These are phyloP conservation scores for Pseudocercospora macadamiae DNA, from an alignment of 2,329 filamentous ascomycete genomes.

Conservation along the genomic window DNA sequence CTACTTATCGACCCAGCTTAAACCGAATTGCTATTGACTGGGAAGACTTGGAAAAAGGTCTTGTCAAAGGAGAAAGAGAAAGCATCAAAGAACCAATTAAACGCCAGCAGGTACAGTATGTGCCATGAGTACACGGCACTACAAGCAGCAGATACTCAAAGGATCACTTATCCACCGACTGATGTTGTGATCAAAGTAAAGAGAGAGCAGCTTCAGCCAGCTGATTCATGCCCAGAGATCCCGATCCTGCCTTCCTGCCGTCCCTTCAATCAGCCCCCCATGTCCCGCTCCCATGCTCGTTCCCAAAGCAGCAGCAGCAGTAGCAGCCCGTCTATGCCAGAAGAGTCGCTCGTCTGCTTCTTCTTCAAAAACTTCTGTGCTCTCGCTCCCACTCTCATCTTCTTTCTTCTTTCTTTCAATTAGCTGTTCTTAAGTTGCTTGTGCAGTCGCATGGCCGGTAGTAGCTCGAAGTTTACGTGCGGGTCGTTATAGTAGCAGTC, in stretches of 20 bases:
- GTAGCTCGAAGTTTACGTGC: not conserved
- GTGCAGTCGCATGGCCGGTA: slow-evolving; percentile 1
- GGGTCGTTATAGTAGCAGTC: slow-evolving; percentile 10
- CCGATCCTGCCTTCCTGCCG: slow-evolving; percentile 6
- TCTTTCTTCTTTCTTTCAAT: slow-evolving; percentile 8
- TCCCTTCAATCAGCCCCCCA: slow-evolving; percentile 7
- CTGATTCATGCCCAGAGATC: slow-evolving; percentile 8
- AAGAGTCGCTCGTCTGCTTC: not conserved
- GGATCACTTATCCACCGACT: slow-evolving; percentile 6
- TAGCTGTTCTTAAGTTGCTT: slow-evolving; percentile 8
- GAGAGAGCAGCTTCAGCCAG: slow-evolving; percentile 10
- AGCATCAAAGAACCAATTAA: slow-evolving; percentile 3
- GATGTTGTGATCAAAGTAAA: slow-evolving; percentile 11
- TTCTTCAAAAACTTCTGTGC: not conserved
- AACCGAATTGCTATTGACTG: not conserved
- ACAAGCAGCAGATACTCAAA: slow-evolving; percentile 9
- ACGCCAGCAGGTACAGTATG: slow-evolving; percentile 9
- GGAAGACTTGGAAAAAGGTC: not conserved
- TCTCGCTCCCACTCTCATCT: not conserved
- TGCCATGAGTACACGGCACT: slow-evolving; percentile 1
- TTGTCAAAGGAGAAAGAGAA: too few relatives aligned
- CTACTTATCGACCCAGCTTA: not conserved
- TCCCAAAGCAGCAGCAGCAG: not conserved
- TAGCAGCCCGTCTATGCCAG: not conserved
- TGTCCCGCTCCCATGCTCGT: not conserved